Evolutionary conservation across 2,329 filamentous ascomycete genomes (phyloP).

Genomic region (Paraphoma chrysanthemicola): DNA sequence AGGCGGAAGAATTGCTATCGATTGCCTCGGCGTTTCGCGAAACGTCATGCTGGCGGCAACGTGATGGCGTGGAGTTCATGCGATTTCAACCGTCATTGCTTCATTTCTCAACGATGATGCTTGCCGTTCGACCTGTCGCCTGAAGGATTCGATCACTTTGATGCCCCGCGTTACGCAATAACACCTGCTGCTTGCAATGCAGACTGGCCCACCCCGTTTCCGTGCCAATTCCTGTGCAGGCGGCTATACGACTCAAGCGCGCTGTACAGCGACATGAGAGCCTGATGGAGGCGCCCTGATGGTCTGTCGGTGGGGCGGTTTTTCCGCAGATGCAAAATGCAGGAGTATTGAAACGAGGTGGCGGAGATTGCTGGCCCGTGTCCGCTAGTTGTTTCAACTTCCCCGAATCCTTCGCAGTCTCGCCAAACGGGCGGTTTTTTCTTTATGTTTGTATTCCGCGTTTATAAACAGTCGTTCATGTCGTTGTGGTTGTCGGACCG

Average conservation of each 20-base stretch:
- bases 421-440: background rate
- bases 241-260: slow-evolving; percentile 14
- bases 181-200: background rate
- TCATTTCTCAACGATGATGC: background rate
- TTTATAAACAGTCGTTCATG: background rate
- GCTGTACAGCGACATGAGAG: slow-evolving; percentile 7
- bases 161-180: slow-evolving; percentile 1
- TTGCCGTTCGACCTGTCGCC: background rate
- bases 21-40: slow-evolving; percentile 30
- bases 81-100: background rate
- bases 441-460: background rate
- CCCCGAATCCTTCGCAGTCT: slow-evolving; percentile 9
- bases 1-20: slow-evolving; percentile 9
- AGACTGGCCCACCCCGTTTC: no score
- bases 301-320: slow-evolving; percentile 17
- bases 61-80: slow-evolving; percentile 8
- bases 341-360: slow-evolving; percentile 24
- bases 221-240: background rate
- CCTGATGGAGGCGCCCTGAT: background rate
- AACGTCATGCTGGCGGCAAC: slow-evolving; percentile 30
- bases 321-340: slow-evolving; percentile 17
- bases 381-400: slow-evolving; percentile 15
- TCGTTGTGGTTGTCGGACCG: background rate
- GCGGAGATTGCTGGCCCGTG: slow-evolving; percentile 22
- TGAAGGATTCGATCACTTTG: background rate